phyloP scores from a whole-genome alignment of 768 basidiomycete genomes.

The Xerocomellus amylosporus region DNA sequence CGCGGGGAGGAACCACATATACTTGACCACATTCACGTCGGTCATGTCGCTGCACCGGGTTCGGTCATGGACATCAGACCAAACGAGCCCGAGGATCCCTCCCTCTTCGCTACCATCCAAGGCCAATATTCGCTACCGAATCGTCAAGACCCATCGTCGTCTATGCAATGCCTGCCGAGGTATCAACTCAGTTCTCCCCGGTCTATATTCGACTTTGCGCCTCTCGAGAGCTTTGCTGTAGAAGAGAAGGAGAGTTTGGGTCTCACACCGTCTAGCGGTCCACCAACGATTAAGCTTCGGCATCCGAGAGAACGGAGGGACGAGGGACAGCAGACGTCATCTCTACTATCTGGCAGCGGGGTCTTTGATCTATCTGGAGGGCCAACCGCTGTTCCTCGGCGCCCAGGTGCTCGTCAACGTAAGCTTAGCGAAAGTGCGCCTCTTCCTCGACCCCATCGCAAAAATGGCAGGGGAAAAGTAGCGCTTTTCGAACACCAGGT shows the following conservation, averaged over 20 bases:
- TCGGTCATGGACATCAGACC: slow-evolving; percentile 34
- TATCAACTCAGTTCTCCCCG: slow-evolving; percentile 62
- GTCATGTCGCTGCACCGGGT: background rate
- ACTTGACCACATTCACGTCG: slow-evolving; percentile 13
- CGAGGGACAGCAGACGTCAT: slow-evolving; percentile 2
- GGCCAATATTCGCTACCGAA: slow-evolving; percentile 24
- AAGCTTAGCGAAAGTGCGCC: slow-evolving; percentile 85
- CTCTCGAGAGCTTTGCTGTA: slow-evolving; percentile 74
- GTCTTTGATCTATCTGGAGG: slow-evolving; percentile 14
- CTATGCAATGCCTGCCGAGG: slow-evolving; percentile 54
- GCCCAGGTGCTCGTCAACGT: slow-evolving; percentile 59
- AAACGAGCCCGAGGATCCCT: slow-evolving; percentile 47
- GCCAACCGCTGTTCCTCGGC: slow-evolving; percentile 8
- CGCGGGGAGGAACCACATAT: slow-evolving; percentile 29
- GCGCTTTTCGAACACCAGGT: slow-evolving; percentile 77
- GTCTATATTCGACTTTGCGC: slow-evolving; percentile 66
- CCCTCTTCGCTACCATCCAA: slow-evolving; percentile 37
- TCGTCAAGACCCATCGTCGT: slow-evolving; percentile 25
- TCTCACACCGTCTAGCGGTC: slow-evolving; percentile 42
- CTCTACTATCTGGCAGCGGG: background rate
- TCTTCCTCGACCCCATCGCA: slow-evolving; percentile 56
- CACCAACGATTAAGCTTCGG: slow-evolving; percentile 19
- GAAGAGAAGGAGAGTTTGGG: slow-evolving; percentile 68
- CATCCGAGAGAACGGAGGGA: slow-evolving; percentile 11
- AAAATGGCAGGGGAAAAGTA: slow-evolving; percentile 74